These are phyloP conservation scores for Hyphopichia wangnamkhiaoensis DNA, from an alignment of 1,139 yeast species.

Conservation along the genomic window DNA sequence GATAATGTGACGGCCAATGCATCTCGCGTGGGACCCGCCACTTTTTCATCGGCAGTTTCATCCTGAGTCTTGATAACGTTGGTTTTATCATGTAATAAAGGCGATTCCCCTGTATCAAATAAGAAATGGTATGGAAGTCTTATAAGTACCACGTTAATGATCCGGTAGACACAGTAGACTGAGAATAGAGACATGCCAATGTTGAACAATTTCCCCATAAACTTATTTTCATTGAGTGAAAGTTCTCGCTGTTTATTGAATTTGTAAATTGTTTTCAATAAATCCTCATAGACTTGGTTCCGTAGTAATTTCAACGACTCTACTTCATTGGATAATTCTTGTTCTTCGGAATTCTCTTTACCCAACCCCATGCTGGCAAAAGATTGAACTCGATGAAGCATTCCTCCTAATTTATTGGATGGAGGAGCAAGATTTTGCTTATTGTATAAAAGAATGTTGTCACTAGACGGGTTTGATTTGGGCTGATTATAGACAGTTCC, in stretches of 20 bases:
- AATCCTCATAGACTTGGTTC: constrained; percentile 31
- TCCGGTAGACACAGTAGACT: constrained; percentile 64
- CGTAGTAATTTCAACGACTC: constrained; percentile 29
- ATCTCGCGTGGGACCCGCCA: constrained; percentile 39
- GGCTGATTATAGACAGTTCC: constrained; percentile 32
- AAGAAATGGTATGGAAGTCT: constrained; percentile 34
- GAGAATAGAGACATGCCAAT: constrained; percentile 42
- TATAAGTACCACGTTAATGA: constrained; percentile 46
- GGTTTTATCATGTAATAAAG: constrained; percentile 6
- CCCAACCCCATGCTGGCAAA: constrained; percentile 35
- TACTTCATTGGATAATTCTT: constrained; percentile 40
- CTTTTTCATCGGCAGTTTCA: constrained; percentile 13
- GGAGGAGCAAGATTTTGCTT: no score
- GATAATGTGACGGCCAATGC: constrained; percentile 70
- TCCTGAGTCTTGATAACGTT: constrained; percentile 5
- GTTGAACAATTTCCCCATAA: constrained; percentile 6
- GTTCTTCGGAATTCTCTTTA: constrained; percentile 24
- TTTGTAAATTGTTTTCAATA: constrained; percentile 19
- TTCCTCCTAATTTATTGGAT: constrained; percentile 20
- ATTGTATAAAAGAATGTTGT: constrained; percentile 11
- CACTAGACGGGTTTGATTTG: constrained; percentile 11
- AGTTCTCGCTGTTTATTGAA: constrained; percentile 15
- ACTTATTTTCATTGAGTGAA: constrained; percentile 5
- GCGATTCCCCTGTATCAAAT: constrained; percentile 2
- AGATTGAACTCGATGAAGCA: constrained; percentile 43